Conservation (phyloP, 495 filamentous ascomycete genomes). For the Penicillium flavigenum region DNA sequence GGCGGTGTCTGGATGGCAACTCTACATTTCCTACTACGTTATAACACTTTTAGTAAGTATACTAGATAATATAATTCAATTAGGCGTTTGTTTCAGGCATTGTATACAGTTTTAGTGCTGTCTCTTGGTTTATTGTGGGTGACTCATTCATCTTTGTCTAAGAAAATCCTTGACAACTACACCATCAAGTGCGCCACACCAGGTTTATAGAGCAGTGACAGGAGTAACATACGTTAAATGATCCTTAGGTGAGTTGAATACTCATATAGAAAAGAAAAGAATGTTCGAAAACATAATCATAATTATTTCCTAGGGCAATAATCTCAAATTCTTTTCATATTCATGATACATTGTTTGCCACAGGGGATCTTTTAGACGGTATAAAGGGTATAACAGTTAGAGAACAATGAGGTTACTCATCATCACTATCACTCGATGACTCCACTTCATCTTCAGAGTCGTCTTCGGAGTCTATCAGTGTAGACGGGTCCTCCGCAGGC, state of each 20-base stretch:
- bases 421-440: conserved; percentile 49
- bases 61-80: not conserved
- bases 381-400: conserved; percentile 32
- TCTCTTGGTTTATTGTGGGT: conserved; percentile 10
- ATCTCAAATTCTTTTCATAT: conserved; percentile 2
- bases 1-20: conserved; percentile 34
- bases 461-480: conserved; percentile 35
- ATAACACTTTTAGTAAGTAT: not conserved
- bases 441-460: conserved; percentile 42
- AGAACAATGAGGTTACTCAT: conserved; percentile 29
- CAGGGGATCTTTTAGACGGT: conserved; percentile 19
- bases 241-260: not conserved
- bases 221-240: not conserved
- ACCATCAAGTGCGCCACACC: not conserved
- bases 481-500: conserved; percentile 38
- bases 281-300: not conserved
- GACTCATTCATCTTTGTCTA: not conserved
- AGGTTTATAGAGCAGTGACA: not conserved
- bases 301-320: not conserved
- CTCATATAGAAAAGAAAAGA: not conserved
- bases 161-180: not conserved
- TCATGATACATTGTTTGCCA: conserved; percentile 21
- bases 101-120: not conserved
- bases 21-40: conserved; percentile 6
- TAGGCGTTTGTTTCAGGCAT: not conserved